Base-by-base conservation (phyloP, 2,329 filamentous ascomycete species). In the Sporothrix phasma region DNA sequence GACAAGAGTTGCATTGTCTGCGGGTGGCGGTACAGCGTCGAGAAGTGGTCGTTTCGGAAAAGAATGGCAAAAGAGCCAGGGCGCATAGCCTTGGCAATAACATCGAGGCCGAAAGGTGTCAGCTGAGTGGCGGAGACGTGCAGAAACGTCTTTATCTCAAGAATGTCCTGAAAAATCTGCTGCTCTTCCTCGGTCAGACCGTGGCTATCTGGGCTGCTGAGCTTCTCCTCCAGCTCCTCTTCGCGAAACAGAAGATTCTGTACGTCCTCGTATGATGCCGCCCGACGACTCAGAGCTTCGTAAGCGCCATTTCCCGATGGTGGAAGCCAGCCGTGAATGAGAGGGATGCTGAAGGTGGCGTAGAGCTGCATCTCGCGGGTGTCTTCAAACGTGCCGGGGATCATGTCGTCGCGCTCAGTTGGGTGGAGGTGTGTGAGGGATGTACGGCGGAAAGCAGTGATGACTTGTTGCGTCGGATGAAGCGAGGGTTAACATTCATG, bases 21-120 rank as follows among this genome's bases (percentile, higher is more conserved):
- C 0, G 93, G 91, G 70, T 97, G 91, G 66, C 92, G 90, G 75
- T 96, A 96, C 0, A 99, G 75, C 0, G 93, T 97, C 47, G 91
- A 92, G 72, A 99, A 99, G 73, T 99, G 94, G 72, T 99, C 93
- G 70, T 99, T 99, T 29, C 94, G 85, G 78, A 99, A 99, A 1
- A 99, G 76, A 59, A 99, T 97, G 0, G 90, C 90, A 67, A 97
- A 84, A 1, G 88, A 85, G 1, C 92, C 93, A 1, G 91, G 88
- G 13, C 82, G 78, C 64, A 97, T 81, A 5, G 83, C 86, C 60
- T 84, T 83, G 0, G 81, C 82, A 45, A 97, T 86, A 1, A 89
- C 84, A 45, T 89, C 83, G 2, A 99, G 80, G 0, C 94, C 94
- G 74, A 88, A 88, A 0, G 84, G 79, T 0, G 94, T 97, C 24